Base-by-base conservation (phyloP, 2,329 filamentous ascomycete genomes). In the Thyridium curvatum region DNA sequence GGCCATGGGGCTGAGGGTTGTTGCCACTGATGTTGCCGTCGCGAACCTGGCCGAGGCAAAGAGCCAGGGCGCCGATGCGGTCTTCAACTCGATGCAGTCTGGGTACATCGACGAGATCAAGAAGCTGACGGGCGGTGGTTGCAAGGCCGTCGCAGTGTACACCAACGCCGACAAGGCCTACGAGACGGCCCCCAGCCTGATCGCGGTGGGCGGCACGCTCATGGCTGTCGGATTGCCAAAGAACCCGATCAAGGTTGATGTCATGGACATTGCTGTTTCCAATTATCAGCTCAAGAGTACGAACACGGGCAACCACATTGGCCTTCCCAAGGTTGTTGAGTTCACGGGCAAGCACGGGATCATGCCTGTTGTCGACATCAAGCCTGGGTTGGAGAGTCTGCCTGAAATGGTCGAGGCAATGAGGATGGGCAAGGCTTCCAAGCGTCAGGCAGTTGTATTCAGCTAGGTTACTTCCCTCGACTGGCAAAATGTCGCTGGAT, bases 11-110 rank as follows among this genome's bases (percentile, higher is more conserved):
- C 52, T 58, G 37, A 60, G 58, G 34, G 59, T 62, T 5, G 55
- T 66, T 8, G 64, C 55, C 8, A 53, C 68, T 21, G 65, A 69
- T 39, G 58, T 67, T 38, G 64, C 61, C 38, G 58, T 68, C 38
- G 49, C 48, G 3, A 61, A 61, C 35, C 56, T 67, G 1, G 52
- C 57, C 17, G 55, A 61, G 39, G 54, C 56, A 10, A 64, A 54
- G 36, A 54, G 56, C 16, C 53, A 60, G 14, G 60, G 64, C 21
- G 63, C 64, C 14, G 63, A 65, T 35, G 56, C 57, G 6, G 49
- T 61, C 16, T 63, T 66, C 52, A 67, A 66, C 48, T 60, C 61
- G 8, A 57, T 52, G 3, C 58, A 62, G 41, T 46, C 54, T 9
- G 46, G 60, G 33, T 64, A 63, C 36, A 46, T 55, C 12, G 51